phyloP scores from a whole-genome alignment of 1,139 yeast genomes.

The Hyphopichia wangnamkhiaoensis region DNA sequence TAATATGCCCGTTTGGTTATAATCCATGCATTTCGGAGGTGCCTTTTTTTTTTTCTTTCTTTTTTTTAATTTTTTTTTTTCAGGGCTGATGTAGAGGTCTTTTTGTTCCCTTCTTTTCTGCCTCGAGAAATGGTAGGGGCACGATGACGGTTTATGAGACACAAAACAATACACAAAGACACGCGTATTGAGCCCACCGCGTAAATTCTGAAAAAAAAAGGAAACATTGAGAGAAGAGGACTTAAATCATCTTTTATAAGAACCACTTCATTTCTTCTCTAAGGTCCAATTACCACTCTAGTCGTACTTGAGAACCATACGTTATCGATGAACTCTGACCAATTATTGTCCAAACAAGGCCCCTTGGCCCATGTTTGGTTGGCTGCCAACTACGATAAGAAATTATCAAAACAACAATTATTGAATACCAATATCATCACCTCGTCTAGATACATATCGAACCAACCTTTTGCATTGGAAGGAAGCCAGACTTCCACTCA shows the following conservation, averaged over 20 bases:
- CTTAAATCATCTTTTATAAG: background rate
- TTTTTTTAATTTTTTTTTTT: too few species aligned
- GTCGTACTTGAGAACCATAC: too few species aligned
- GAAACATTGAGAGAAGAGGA: background rate
- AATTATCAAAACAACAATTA: slow-evolving; percentile 74
- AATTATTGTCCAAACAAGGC: slow-evolving; percentile 63
- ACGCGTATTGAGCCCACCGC: slow-evolving; percentile 1
- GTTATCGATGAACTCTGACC: slow-evolving; percentile 33
- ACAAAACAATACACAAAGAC: background rate
- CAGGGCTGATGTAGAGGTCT: too few species aligned
- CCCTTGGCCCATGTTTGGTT: slow-evolving; percentile 92
- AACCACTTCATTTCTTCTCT: too few species aligned
- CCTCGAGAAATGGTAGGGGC: background rate
- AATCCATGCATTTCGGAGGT: too few species aligned
- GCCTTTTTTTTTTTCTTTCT: too few species aligned
- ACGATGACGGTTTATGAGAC: too few species aligned
- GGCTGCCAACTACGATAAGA: slow-evolving; percentile 86
- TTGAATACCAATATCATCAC: slow-evolving; percentile 70
- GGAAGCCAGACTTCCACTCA: slow-evolving; percentile 4
- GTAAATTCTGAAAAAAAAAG: background rate
- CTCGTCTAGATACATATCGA: slow-evolving; percentile 57
- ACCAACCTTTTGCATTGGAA: slow-evolving; percentile 15
- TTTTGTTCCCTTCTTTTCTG: too few species aligned
- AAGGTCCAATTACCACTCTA: too few species aligned
- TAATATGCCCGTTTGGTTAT: too few species aligned